Conservation (phyloP, 768 basidiomycete species). For the Pleurotus pulmonarius region DNA sequence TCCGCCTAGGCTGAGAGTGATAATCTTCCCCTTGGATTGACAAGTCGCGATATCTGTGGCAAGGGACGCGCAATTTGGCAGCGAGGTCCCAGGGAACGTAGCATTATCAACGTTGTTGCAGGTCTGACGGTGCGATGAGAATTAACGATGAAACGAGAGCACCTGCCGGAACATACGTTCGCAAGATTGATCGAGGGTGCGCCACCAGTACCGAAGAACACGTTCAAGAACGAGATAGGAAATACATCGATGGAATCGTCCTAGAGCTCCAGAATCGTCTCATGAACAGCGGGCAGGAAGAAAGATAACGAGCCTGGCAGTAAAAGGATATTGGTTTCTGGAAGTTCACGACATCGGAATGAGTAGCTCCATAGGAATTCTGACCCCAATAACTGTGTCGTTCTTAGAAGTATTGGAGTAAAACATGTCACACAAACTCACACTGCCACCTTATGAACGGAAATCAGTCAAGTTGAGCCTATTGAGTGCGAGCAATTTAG, state of each 20-base stretch:
- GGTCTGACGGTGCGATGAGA: constrained; percentile 32
- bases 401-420: neutral
- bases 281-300: neutral
- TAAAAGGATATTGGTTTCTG: constrained; percentile 64
- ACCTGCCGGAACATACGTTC: constrained; percentile 38
- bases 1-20: constrained; percentile 58
- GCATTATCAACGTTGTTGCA: constrained; percentile 56
- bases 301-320: constrained; percentile 41
- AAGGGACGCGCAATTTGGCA: constrained; percentile 59
- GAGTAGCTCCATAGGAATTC: constrained; percentile 65
- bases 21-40: constrained; percentile 61
- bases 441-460: constrained; percentile 47
- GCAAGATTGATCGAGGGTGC: constrained; percentile 66
- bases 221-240: constrained; percentile 65
- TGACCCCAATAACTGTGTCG: constrained; percentile 66
- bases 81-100: constrained; percentile 57
- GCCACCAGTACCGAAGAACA: constrained; percentile 61
- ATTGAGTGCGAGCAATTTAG: constrained; percentile 8
- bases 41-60: constrained; percentile 61
- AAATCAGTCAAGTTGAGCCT: constrained; percentile 1
- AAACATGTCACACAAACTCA: constrained; percentile 22
- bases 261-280: constrained; percentile 23
- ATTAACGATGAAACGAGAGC: neutral
- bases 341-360: constrained; percentile 46
- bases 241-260: constrained; percentile 68